Percentiles rank a stretch among this genome's conserved stretches.
Conservation (phyloP, 1,284 basidiomycete species). For the Caloboletus inedulis region DNA sequence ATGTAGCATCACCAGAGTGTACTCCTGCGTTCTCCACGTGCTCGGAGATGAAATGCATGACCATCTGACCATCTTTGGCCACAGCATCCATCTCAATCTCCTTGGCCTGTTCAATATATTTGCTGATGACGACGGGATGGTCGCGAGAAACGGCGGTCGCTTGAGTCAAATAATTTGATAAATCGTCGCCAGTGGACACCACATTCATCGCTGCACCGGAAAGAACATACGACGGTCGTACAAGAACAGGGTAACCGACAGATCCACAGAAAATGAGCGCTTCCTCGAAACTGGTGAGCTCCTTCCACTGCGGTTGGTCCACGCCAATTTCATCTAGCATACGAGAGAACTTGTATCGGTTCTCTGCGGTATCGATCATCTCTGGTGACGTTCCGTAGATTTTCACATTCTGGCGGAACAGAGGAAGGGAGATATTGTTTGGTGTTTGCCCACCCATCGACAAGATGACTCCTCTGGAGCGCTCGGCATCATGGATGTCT, state of each 20-base stretch:
- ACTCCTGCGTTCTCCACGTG: constrained; percentile 99
- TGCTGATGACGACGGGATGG: constrained; percentile 97
- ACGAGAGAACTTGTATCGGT: constrained; percentile 99
- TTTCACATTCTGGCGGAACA: constrained; percentile 95
- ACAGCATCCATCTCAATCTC: constrained; percentile 99
- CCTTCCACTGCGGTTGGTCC: constrained; percentile 97
- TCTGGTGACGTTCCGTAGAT: constrained; percentile 98
- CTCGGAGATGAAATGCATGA: constrained; percentile 99
- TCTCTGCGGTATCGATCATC: constrained; percentile 99
- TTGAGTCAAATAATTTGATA: constrained; percentile 89
- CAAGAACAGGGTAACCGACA: constrained; percentile 93
- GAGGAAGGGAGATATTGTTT: constrained; percentile 95
- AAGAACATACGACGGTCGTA: constrained; percentile 96
- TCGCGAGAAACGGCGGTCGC: constrained; percentile 97
- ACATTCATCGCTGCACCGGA: constrained; percentile 99
- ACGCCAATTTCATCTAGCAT: constrained; percentile 96
- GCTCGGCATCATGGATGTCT: constrained; percentile 94
- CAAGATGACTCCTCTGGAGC: constrained; percentile 87
- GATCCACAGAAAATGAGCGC: constrained; percentile 86
- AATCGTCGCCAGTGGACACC: constrained; percentile 89
- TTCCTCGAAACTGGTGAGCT: constrained; percentile 88
- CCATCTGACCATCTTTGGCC: constrained; percentile 94
- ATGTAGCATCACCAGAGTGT: constrained; percentile 79
- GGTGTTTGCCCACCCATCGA: constrained; percentile 99
- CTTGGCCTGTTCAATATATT: constrained; percentile 99